Conservation (phyloP, 345 rosid species). For the Rhodamnia rubescens region DNA sequence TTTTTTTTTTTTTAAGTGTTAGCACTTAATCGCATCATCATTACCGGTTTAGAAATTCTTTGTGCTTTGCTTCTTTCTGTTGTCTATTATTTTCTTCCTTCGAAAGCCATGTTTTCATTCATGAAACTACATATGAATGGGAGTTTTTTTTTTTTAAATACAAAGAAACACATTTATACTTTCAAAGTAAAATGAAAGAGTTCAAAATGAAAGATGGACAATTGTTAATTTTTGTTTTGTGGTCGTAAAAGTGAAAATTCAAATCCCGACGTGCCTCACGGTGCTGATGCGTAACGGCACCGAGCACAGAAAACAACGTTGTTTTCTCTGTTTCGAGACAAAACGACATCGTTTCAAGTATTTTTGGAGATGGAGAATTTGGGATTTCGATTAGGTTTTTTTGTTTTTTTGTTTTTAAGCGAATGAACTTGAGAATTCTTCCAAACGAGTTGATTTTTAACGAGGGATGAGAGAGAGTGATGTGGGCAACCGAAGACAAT, state of each 20-base stretch:
- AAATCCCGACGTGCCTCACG: background rate
- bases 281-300: background rate
- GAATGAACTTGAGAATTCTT: background rate
- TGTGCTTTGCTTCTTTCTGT: background rate
- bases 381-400: too few species aligned
- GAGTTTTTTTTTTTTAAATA: background rate
- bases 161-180: background rate
- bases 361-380: background rate
- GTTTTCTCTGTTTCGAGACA: background rate
- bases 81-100: background rate
- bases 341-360: background rate
- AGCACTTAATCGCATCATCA: background rate
- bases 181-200: background rate
- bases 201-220: background rate
- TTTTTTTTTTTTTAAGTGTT: background rate
- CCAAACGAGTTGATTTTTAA: background rate
- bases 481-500: background rate
- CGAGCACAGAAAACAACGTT: background rate
- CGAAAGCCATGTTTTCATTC: background rate
- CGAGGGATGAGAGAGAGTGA: background rate
- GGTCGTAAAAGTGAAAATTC: background rate
- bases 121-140: background rate
- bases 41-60: background rate
- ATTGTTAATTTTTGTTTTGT: background rate
- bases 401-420: background rate